These are phyloP conservation scores for Parathielavia hyrcaniae DNA, from an alignment of 495 filamentous ascomycete genomes.

Conservation along the genomic window DNA sequence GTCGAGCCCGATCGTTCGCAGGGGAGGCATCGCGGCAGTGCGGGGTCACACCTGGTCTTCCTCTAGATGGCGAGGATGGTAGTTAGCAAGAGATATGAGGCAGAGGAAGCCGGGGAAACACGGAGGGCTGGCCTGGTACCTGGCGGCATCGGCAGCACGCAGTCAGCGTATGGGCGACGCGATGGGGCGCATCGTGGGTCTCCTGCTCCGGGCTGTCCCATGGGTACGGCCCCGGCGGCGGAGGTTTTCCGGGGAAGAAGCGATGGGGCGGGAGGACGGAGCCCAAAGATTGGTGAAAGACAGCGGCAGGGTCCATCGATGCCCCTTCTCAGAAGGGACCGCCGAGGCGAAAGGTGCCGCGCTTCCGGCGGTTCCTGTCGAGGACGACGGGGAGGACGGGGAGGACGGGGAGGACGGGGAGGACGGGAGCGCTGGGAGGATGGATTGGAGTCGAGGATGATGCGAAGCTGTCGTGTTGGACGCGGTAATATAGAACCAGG, in stretches of 20 bases:
- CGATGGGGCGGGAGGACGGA: conserved; percentile 37
- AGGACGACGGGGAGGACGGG: too few relatives aligned
- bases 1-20: conserved; percentile 83
- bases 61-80: conserved; percentile 49
- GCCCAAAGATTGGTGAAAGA: conserved; percentile 48
- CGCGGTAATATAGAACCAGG: too few relatives aligned
- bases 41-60: conserved; percentile 90
- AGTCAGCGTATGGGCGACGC: conserved; percentile 76
- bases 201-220: conserved; percentile 27
- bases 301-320: conserved; percentile 46
- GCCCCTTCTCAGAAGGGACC: neutral
- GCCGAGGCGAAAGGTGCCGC: neutral
- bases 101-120: neutral
- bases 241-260: conserved; percentile 28
- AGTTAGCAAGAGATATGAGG: neutral
- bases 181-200: conserved; percentile 44
- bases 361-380: too few relatives aligned
- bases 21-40: conserved; percentile 81
- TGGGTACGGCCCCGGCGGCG: conserved; percentile 27
- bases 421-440: too few relatives aligned
- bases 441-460: neutral
- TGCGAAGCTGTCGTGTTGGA: neutral
- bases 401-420: too few relatives aligned
- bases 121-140: conserved; percentile 49
- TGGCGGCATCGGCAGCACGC: conserved; percentile 55